Percentiles rank a stretch among this genome's conserved stretches.
These are phyloP conservation scores for Dactylellina drechsleri DNA, from an alignment of 2,329 filamentous ascomycete genomes.

Conservation along the genomic window DNA sequence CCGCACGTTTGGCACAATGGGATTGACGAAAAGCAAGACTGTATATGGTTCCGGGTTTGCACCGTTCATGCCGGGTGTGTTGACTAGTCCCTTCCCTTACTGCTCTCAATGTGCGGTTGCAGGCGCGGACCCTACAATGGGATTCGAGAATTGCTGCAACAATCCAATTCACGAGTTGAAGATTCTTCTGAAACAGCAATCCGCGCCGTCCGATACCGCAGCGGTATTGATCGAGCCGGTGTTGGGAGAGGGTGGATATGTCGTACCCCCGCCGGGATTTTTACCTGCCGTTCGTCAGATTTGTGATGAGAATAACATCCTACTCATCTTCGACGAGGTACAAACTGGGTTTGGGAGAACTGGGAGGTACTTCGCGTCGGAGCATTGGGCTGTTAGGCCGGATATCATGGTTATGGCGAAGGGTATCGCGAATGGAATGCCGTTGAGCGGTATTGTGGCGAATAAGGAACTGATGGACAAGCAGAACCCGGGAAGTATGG, in stretches of 20 bases:
- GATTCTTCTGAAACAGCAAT: slow-evolving; percentile 60
- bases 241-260: slow-evolving; percentile 61
- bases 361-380: slow-evolving; percentile 63
- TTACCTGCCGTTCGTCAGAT: slow-evolving; percentile 62
- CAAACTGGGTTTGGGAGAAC: slow-evolving; percentile 64
- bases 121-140: slow-evolving; percentile 58
- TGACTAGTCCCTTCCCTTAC: slow-evolving; percentile 62
- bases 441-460: slow-evolving; percentile 58
- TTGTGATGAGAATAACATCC: slow-evolving; percentile 63
- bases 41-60: slow-evolving; percentile 61
- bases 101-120: slow-evolving; percentile 61
- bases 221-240: slow-evolving; percentile 61
- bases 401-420: slow-evolving; percentile 63
- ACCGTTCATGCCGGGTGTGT: slow-evolving; percentile 62
- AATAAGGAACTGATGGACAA: slow-evolving; percentile 62
- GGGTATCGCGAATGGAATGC: slow-evolving; percentile 59
- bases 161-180: slow-evolving; percentile 61
- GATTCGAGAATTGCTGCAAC: slow-evolving; percentile 62
- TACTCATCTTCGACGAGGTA: slow-evolving; percentile 64
- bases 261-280: slow-evolving; percentile 60
- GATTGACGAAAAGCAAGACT: slow-evolving; percentile 59
- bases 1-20: slow-evolving; percentile 61
- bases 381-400: slow-evolving; percentile 63
- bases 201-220: slow-evolving; percentile 61
- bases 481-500: slow-evolving; percentile 61